Evolutionary conservation across 2,329 filamentous ascomycete genomes (phyloP), one percentile per base, ranked within the genome.

Genomic region (Fusarium graminum): DNA sequence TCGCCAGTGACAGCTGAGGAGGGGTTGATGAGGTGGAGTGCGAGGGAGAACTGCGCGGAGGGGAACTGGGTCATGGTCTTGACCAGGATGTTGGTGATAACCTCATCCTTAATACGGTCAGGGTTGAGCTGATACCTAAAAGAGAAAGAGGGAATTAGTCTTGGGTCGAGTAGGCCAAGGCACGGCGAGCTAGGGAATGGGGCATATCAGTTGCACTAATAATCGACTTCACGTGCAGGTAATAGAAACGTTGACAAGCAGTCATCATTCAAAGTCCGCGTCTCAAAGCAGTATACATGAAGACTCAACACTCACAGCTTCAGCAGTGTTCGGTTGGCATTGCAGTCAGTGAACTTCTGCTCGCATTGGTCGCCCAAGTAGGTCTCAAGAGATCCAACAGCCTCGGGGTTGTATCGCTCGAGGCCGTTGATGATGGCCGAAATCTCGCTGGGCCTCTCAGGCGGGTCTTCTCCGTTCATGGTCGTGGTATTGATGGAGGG

Each of bases 61-160:
- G 95, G 95, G 86, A 99, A 99, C 82, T 97, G 92, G 72, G 94
- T 97, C 78, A 99, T 90, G 71, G 94, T 88, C 86, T 98, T 99
- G 85, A 97, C 94, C 79, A 99, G 93, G 83, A 98, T 92, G 87
- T 98, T 98, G 85, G 95, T 98, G 80, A 95, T 93, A 76, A 94
- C 93, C 81, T 99, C 95, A 77, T 97, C 92, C 84, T 95, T 94
- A 77, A 94, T 90, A 74, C 97, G 92, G 85, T 98, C 94, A 51
- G 95, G 95, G 88, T 99, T 99, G 84, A 99, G 97, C 84, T 99
- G 96, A 87, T 99, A 99, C 70, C 95, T 99, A 74, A 65, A 58
- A 65, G 60, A 59, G 16, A 12, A 57, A 65, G 59, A 65, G 60
- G 59, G 16, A 13, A 57, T 73, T 42, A 73, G 71, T 57, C 45